Evolutionary conservation across 2,329 filamentous ascomycete genomes (phyloP).

Genomic region (Fusarium redolens): DNA sequence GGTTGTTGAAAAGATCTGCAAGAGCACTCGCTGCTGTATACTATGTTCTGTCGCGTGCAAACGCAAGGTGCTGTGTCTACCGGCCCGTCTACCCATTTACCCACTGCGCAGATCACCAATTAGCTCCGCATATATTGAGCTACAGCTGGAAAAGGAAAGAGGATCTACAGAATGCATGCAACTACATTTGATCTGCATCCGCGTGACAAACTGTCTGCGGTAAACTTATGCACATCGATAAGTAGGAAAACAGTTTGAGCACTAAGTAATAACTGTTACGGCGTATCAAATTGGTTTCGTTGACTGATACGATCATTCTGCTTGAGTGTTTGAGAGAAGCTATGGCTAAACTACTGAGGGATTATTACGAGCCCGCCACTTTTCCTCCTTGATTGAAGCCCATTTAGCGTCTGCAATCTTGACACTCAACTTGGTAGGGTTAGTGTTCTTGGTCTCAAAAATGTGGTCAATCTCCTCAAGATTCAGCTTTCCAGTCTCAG

Average conservation of each 20-base stretch:
- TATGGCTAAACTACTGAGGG: background rate
- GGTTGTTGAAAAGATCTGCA: no score
- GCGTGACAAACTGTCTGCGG: fast-evolving
- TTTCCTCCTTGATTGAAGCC: slow-evolving; percentile 26
- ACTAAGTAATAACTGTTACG: background rate
- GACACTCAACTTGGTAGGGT: slow-evolving; percentile 21
- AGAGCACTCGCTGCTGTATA: background rate
- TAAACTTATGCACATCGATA: background rate
- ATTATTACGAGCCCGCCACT: background rate
- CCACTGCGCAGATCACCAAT: background rate
- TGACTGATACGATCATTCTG: background rate
- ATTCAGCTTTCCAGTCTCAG: slow-evolving; percentile 38
- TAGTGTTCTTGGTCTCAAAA: slow-evolving; percentile 36
- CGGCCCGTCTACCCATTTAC: slow-evolving; percentile 17
- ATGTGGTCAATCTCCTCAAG: slow-evolving; percentile 42
- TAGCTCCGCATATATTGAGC: background rate
- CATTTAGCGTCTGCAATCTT: slow-evolving; percentile 31
- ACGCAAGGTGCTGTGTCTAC: background rate
- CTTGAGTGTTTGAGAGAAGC: no score
- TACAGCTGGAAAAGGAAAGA: background rate
- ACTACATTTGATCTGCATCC: background rate
- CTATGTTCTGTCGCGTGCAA: background rate
- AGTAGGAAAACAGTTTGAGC: background rate
- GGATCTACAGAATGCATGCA: background rate
- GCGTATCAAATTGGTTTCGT: no score